These are phyloP conservation scores for Vitis rotundifolia DNA, from an alignment of 164 flowering plant genomes.

Conservation along the genomic window DNA sequence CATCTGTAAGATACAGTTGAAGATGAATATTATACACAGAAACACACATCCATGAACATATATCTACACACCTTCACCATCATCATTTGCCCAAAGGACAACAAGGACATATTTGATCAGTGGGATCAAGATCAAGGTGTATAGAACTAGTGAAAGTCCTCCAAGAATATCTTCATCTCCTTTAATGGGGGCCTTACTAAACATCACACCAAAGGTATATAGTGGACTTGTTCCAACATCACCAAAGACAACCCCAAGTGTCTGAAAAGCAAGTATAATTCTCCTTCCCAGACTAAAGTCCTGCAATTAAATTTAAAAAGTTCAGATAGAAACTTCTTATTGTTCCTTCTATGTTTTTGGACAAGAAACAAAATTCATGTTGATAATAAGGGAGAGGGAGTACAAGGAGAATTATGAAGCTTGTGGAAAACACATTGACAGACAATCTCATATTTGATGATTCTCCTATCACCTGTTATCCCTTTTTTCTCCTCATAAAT, in stretches of 20 bases:
- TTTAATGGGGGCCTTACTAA: slow-evolving; percentile 77
- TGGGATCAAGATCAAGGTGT: slow-evolving; percentile 89
- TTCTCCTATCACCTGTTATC: too few relatives aligned
- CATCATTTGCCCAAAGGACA: slow-evolving; percentile 97
- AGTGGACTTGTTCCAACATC: slow-evolving; percentile 99
- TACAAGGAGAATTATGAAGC: too few relatives aligned
- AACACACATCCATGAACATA: slow-evolving; percentile 3
- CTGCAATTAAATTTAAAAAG: slow-evolving; percentile 44
- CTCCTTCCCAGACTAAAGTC: slow-evolving; percentile 71
- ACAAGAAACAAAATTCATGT: background rate
- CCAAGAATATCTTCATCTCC: slow-evolving; percentile 90
- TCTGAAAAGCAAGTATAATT: slow-evolving; percentile 73
- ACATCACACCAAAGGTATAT: slow-evolving; percentile 96
- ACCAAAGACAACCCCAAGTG: slow-evolving; percentile 96
- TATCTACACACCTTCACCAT: slow-evolving; percentile 84
- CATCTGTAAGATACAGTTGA: background rate
- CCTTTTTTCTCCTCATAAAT: too few relatives aligned
- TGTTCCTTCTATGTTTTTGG: too few relatives aligned
- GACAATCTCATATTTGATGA: too few relatives aligned
- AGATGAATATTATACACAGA: background rate
- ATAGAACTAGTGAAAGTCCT: slow-evolving; percentile 85
- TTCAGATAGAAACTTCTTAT: slow-evolving; percentile 8
- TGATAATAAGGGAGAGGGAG: background rate
- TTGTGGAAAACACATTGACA: too few relatives aligned
- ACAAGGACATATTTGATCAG: slow-evolving; percentile 84